Conservation (phyloP, 257 asterid genomes). For the Nicotiana noctiflora region DNA sequence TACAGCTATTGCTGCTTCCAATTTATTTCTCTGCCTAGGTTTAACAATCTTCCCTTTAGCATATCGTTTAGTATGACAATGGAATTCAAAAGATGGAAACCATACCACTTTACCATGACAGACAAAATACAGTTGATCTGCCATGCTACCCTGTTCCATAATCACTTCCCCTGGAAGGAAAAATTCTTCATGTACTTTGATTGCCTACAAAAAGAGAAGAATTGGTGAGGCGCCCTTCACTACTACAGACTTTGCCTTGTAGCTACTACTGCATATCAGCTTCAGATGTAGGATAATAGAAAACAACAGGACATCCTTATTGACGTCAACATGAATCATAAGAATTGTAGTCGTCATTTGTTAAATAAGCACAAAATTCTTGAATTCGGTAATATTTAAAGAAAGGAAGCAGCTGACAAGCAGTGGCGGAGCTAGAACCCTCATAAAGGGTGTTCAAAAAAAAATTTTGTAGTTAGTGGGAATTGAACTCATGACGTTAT, state of each 20-base stretch:
- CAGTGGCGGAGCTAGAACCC: too few relatives aligned
- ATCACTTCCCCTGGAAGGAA: constrained; percentile 71
- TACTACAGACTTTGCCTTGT: background rate
- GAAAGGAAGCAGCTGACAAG: background rate
- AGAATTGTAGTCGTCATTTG: background rate
- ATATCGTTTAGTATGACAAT: background rate
- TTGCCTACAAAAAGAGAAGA: constrained; percentile 31
- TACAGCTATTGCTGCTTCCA: background rate
- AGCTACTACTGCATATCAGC: background rate
- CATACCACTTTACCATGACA: constrained; percentile 61
- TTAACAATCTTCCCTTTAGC: background rate
- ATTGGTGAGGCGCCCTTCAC: background rate
- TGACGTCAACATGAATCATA: background rate
- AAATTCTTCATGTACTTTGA: constrained; percentile 52
- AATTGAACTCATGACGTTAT: too few relatives aligned
- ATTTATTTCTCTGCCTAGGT: background rate
- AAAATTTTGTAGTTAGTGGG: too few relatives aligned
- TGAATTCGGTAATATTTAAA: background rate
- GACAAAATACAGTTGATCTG: constrained; percentile 57
- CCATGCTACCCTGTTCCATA: constrained; percentile 42
- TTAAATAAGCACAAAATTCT: background rate
- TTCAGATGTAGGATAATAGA: background rate
- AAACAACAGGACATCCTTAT: background rate
- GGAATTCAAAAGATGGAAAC: background rate
- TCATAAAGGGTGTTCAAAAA: too few relatives aligned